Base-by-base conservation (phyloP, 192 early-diverging fungal species). In the Obelidium mucronatum region DNA sequence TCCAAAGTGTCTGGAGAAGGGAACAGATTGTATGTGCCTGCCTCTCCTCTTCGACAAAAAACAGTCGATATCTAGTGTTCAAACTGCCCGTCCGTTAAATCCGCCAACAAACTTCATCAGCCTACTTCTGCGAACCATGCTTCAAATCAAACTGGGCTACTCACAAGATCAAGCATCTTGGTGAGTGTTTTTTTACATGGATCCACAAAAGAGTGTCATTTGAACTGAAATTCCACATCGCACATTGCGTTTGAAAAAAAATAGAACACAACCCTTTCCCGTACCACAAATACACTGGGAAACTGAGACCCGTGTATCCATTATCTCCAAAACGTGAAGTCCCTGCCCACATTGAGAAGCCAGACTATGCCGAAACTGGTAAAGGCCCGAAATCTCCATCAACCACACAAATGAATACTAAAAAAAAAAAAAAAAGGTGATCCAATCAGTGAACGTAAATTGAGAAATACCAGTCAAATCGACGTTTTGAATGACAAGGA, bases 391-490 rank as follows among this genome's bases (percentile, higher is more conserved):
- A 37, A 11, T 60, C 73, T 75, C n/a, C 22, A 4, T 4, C 19
- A 65, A 28, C 6, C 59, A 17, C 13, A 61, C 48, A 8, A 33
- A 33, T 13, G 33, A 26, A 61, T 37, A 37, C 17, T 24, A 11
- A 66, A 39, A 60, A 28, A 33, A 28, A 8, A 51, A 8, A 51
- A 51, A 51, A 2, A 24, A 79, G 96, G 96, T 30, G 81, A 88
- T 48, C 91, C 97, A 0, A 67, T 80, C 15, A 90, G 90, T 58
- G 97, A 99, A 84, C 83, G 92, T 73, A 84, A 77, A n/a, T 80
- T 90, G 13, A 82, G 91, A 22, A 90, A 90, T 61, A 89, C 87
- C 30, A 81, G 78, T 5, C 79, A 87, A 39, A 97, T 97, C 65
- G 85, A 91, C 54, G 87, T 85, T 1, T 79, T 98, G 79, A 85